Evolutionary conservation across 257 asterid genomes (phyloP).

Genomic region (Datura wrightii): DNA sequence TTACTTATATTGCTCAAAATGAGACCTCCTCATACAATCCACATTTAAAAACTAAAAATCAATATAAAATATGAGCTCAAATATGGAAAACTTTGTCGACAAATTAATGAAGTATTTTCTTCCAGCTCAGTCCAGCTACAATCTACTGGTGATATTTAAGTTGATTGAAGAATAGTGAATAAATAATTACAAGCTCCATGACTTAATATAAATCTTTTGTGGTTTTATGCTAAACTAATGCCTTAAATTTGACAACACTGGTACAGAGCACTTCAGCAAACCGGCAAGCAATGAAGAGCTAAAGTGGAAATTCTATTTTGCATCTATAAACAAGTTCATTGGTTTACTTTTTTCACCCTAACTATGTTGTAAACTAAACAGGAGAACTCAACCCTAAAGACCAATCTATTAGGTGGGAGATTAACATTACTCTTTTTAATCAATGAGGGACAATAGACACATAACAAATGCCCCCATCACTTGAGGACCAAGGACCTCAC

Average conservation of each 20-base stretch:
- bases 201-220: background rate
- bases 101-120: no score
- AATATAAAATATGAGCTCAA: no score
- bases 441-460: no score
- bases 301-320: background rate
- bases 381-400: no score
- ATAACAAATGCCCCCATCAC: no score
- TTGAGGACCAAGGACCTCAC: no score
- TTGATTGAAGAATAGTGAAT: background rate
- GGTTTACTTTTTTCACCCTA: background rate
- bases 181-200: background rate
- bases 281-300: background rate
- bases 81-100: no score
- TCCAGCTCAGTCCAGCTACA: background rate
- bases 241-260: background rate
- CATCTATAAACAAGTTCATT: background rate
- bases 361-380: background rate
- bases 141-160: background rate
- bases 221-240: background rate
- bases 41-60: no score
- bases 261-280: background rate
- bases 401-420: no score
- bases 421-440: no score
- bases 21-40: no score
- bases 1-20: no score